Base-by-base conservation (phyloP, 2,329 filamentous ascomycete species). In the Penicillium sp. region DNA sequence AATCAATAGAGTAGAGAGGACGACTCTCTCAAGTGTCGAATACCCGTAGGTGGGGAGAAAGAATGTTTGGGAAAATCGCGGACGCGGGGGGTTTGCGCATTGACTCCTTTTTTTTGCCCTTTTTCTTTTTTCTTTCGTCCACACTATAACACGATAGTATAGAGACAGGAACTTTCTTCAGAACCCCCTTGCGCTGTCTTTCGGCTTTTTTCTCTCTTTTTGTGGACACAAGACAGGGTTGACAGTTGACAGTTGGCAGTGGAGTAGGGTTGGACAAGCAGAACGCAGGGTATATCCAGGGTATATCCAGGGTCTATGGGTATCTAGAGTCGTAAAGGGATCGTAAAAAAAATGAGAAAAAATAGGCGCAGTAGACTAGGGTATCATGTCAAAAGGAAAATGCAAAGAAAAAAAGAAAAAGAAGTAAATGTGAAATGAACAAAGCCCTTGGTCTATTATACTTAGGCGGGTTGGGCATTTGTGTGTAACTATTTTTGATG, bases 401-500 rank as follows among this genome's bases (percentile, higher is more conserved):
- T 27, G 24, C 24, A 6, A 27, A 8, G 24, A 27, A 27, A 52
- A 36, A 22, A 44, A 38, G 38, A 44, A 54, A 38, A 32, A 43
- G 45, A 47, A 16, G 24, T 36, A 65, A 65, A 14, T 34, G 14
- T n/a, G 7, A 13, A 14, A 16, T 13, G 18, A 18, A 13, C 1
- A 36, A 34, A 5, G 10, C 31, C 2, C 21, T 21, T 18, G 24
- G 24, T 29, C 24, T 27, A 43, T 16, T 3, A 40, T 52, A 18
- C 18, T 47, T 40, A 36, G 36, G 49, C 49, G 18, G 27, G 29
- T 52, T 52, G 49, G 49, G 49, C 49, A 52, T 47, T 40, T 50
- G 36, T 47, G 49, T 52, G 49, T 34, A 39, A 27, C n/a, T 27
- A 24, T n/a, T 42, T 49, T 38, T 43, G 18, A 24, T 57, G 21